Evolutionary conservation across 1,284 basidiomycete genomes (phyloP).

Genomic region (Leccinum angustisporum): DNA sequence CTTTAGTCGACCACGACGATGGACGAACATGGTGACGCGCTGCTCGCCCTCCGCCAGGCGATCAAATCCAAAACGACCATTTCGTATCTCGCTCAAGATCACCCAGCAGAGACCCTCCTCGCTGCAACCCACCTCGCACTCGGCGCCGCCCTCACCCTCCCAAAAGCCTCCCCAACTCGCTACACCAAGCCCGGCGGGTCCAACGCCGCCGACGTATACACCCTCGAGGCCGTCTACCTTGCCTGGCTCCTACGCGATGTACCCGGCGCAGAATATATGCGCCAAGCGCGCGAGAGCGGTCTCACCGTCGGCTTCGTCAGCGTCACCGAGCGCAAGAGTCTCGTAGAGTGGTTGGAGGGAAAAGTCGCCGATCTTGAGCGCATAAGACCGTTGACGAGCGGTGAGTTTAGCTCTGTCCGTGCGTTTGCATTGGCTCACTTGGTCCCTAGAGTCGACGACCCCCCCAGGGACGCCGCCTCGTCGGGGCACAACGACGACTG

Average conservation of each 20-base stretch:
- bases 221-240: slow-evolving; percentile 78
- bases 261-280: slow-evolving; percentile 82
- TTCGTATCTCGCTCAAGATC: slow-evolving; percentile 49
- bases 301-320: slow-evolving; percentile 77
- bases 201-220: slow-evolving; percentile 64
- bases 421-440: not conserved
- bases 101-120: slow-evolving; percentile 47
- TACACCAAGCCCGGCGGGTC: slow-evolving; percentile 60
- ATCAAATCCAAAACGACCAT: slow-evolving; percentile 53
- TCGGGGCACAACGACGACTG: slow-evolving; percentile 16
- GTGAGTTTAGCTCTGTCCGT: slow-evolving; percentile 40
- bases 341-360: slow-evolving; percentile 84
- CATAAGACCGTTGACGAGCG: slow-evolving; percentile 50
- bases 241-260: slow-evolving; percentile 76
- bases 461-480: slow-evolving; percentile 68
- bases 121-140: slow-evolving; percentile 69
- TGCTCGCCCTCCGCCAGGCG: slow-evolving; percentile 56
- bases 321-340: slow-evolving; percentile 79
- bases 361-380: slow-evolving; percentile 54
- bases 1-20: not conserved
- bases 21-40: slow-evolving; percentile 5
- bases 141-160: slow-evolving; percentile 50
- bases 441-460: slow-evolving; percentile 46
- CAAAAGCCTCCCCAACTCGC: slow-evolving; percentile 74
- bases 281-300: slow-evolving; percentile 74